These are phyloP conservation scores for Thalassiosira gravida DNA, from an alignment of 352 stramenopile genomes.

Conservation along the genomic window DNA sequence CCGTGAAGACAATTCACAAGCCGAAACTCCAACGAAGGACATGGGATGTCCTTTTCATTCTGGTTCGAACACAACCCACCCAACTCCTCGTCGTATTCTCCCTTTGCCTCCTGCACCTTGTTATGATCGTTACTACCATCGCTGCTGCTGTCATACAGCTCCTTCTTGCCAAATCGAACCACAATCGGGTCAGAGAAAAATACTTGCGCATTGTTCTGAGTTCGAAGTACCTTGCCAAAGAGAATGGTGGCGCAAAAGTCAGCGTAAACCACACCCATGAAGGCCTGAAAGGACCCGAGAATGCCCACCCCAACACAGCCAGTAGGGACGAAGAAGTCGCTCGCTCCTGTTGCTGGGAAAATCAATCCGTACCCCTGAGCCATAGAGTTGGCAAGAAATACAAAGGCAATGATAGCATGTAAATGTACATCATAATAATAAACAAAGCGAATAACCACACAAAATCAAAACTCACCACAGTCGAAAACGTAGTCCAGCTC, in stretches of 20 bases:
- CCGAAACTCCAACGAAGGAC: constrained; percentile 74
- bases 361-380: constrained; percentile 41
- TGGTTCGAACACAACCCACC: constrained; percentile 14
- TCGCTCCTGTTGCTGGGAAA: constrained; percentile 37
- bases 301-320: constrained; percentile 57
- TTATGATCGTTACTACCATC: constrained; percentile 1
- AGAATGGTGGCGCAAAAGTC: constrained; percentile 71
- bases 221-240: constrained; percentile 72
- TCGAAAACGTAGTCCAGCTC: constrained; percentile 79
- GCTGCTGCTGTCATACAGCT: constrained; percentile 18
- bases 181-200: constrained; percentile 70
- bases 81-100: constrained; percentile 32
- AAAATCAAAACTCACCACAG: constrained; percentile 51
- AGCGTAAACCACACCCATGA: constrained; percentile 73
- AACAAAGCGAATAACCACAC: neutral
- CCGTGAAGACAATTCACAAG: constrained; percentile 63
- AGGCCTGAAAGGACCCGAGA: constrained; percentile 66
- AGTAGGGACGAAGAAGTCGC: constrained; percentile 19
- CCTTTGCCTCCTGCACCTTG: too few relatives aligned
- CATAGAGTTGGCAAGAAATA: neutral
- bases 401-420: too few relatives aligned
- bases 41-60: constrained; percentile 43
- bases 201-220: constrained; percentile 68
- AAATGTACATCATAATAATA: too few relatives aligned
- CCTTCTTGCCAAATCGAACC: constrained; percentile 66